Evolutionary conservation across 768 basidiomycete genomes (phyloP).

Genomic region (Hygrophorus russula): DNA sequence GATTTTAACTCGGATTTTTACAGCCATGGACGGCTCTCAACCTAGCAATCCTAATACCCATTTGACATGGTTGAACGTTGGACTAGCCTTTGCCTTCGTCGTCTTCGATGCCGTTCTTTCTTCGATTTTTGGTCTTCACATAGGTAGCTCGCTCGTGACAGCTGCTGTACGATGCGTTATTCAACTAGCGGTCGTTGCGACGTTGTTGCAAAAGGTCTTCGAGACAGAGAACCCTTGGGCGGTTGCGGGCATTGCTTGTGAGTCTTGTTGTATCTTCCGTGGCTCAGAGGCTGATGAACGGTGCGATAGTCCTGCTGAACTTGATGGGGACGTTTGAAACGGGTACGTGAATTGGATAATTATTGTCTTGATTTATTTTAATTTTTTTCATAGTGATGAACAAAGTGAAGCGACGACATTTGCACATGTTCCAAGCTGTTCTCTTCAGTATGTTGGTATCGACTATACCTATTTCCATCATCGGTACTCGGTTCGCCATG

Average conservation of each 20-base stretch:
- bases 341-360: constrained; percentile 30
- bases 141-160: constrained; percentile 56
- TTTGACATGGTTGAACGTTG: constrained; percentile 58
- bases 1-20: not conserved
- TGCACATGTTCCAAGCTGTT: constrained; percentile 65
- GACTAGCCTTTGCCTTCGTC: constrained; percentile 65
- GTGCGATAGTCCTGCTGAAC: constrained; percentile 49
- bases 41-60: not conserved
- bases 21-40: not conserved
- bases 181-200: constrained; percentile 67
- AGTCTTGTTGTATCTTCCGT: constrained; percentile 17
- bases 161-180: constrained; percentile 66
- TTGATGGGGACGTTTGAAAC: constrained; percentile 69
- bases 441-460: constrained; percentile 61
- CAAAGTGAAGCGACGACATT: constrained; percentile 63
- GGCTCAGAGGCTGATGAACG: not conserved
- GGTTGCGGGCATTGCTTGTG: constrained; percentile 64
- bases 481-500: constrained; percentile 73
- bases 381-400: constrained; percentile 48
- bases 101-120: constrained; percentile 62
- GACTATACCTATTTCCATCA: constrained; percentile 68
- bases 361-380: not conserved
- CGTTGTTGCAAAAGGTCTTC: constrained; percentile 64
- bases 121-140: constrained; percentile 48
- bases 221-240: constrained; percentile 64